Base-by-base conservation (phyloP, 73 alveolate genomes). In the Paramecium sexaurelia region DNA sequence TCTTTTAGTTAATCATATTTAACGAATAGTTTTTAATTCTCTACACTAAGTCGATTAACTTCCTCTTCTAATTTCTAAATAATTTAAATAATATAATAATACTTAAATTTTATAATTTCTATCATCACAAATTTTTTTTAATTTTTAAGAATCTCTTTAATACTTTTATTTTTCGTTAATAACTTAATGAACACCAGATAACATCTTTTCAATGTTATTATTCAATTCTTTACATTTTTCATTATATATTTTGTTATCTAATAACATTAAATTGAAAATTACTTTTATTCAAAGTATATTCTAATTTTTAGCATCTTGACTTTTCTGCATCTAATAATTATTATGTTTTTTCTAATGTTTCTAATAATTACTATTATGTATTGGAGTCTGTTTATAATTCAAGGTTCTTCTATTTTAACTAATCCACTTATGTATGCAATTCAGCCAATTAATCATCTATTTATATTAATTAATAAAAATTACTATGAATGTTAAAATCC, bases 401-500 rank as follows among this genome's bases (percentile, higher is more conserved):
- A 8, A 43, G 29, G 41, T 78, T 78, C 73, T 41, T 7, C 15
- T 43, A 41, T 41, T 78, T 78, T 17, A 78, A 78, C 24, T 19
- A 40, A 19, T 40, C 27, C 6, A 78, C 73, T 43, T 78, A 7
- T 0, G 11, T 78, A 39, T 78, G 43, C 22, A 78, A 45, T 39
- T 39, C 90, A 24, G 27, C 41, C 27, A 78, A 41, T 33, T 78
- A 43, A 43, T 78, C 90, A 43, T 43, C 90, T 78, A 78, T 8
- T 17, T 17, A 17, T 36, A 2, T 36, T 78, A 43, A 17, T 67
- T 41, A 11, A 29, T 10, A 26, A 61, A 51, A 17, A n/a, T 51
- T 61, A 78, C 90, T 78, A n/a, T 78, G 55, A 41, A 78, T 78
- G 29, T 78, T 78, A 55, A 78, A 78, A 13, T 78, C 90, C 6